These are phyloP conservation scores for Zoysia pacifica DNA, from an alignment of 176 grass and related monocot genomes.

Conservation along the genomic window DNA sequence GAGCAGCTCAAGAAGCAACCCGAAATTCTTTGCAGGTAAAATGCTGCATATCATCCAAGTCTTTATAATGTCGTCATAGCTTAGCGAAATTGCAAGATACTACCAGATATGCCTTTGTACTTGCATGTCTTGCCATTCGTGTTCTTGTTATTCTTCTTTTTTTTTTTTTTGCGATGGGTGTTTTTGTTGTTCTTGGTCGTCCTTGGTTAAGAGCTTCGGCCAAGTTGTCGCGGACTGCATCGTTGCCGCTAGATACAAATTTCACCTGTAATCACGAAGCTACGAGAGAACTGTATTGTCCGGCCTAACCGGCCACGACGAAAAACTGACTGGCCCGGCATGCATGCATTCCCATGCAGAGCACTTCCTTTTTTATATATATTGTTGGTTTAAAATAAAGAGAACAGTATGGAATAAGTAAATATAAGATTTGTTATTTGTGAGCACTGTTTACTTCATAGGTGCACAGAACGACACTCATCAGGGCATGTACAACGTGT, in stretches of 20 bases:
- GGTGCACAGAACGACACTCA: too few species aligned
- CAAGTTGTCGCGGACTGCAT: neutral
- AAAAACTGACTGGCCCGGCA: neutral
- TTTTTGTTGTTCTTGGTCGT: neutral
- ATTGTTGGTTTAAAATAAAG: too few species aligned
- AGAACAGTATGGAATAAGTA: too few species aligned
- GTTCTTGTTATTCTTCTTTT: neutral
- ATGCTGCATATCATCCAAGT: neutral
- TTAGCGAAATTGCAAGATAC: neutral
- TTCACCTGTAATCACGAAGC: neutral
- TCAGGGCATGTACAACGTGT: too few species aligned
- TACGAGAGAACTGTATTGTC: neutral
- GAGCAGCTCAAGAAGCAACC: neutral
- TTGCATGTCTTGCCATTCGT: neutral
- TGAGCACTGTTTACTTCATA: too few species aligned
- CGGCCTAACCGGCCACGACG: too few species aligned
- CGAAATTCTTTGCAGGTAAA: neutral
- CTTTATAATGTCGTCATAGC: conserved; percentile 7
- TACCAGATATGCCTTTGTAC: neutral
- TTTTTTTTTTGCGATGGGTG: neutral
- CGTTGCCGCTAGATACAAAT: neutral
- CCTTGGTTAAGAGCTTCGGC: neutral
- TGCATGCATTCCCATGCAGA: too few species aligned
- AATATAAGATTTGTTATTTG: too few species aligned
- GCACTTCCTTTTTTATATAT: too few species aligned